Base-by-base conservation (phyloP, 306 rosid genomes). In the Vigna hirtella region DNA sequence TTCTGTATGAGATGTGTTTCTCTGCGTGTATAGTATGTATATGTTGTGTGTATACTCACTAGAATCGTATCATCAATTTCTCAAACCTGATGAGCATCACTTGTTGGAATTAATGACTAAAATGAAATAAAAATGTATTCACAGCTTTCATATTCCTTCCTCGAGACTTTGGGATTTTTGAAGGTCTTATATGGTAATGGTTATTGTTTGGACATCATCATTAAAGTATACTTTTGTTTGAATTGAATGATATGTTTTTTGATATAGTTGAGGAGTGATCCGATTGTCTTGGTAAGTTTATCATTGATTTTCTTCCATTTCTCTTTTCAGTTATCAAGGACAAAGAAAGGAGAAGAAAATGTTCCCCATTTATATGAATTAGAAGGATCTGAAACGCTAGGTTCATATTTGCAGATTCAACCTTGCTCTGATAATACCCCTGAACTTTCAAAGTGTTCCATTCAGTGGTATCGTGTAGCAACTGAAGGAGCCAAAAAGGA, bases 401-500 rank as follows among this genome's bases (percentile, higher is more conserved):
- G 97, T 80, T 93, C 98, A 64, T 93, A 77, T 89, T 86, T 93
- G 79, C 76, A 72, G 62, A 88, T 93, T 85, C 89, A 87, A 59
- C 81, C 97, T 71, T 89, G 85, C 84, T 87, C 90, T 66, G 88
- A 82, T 74, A 63, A 85, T 51, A 84, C 88, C 47, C 89, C 88
- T 13, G 91, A 88, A 18, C 86, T 91, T 74, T 91, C 91, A 64
- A 80, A 74, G 28, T 88, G 95, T 83, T 84, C 82, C 55, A 85
- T 93, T 86, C 95, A 89, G 76, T 93, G 98, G 98, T 85, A 86
- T 76, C 93, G 95, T n/a, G 70, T 87, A 71, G 84, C 86, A 74
- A 66, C 90, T 43, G 88, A 89, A 78, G 86, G 93, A 80, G 91
- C 84, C 81, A 91, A 90, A 79, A 91, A 79, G 83, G 95, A 93